Evolutionary conservation across 2,329 filamentous ascomycete genomes (phyloP).

Genomic region (Curvularia eragrostidis): DNA sequence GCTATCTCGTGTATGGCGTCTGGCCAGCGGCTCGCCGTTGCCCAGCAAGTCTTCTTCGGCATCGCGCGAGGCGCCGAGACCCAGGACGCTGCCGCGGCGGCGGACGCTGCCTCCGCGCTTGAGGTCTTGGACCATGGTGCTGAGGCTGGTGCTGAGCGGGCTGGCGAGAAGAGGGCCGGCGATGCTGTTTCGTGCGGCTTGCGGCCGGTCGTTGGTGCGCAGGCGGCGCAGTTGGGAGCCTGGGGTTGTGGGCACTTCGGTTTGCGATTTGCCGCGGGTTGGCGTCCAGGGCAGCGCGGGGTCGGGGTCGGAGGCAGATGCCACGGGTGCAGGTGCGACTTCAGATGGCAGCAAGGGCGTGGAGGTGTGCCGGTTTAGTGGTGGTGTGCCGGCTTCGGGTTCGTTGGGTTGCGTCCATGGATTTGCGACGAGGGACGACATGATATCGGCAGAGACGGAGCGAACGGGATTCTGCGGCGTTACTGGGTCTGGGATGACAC

Average conservation of each 20-base stretch:
- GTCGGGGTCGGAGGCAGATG: slow-evolving; percentile 29
- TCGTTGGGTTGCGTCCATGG: slow-evolving; percentile 35
- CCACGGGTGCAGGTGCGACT: slow-evolving; percentile 24
- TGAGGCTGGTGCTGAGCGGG: slow-evolving; percentile 66
- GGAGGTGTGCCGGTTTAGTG: slow-evolving; percentile 33
- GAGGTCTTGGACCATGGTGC: slow-evolving; percentile 69
- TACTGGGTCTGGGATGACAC: slow-evolving; percentile 26
- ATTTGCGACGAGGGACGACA: slow-evolving; percentile 36
- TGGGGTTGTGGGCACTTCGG: slow-evolving; percentile 28
- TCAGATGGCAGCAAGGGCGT: slow-evolving; percentile 42
- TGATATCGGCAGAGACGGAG: slow-evolving; percentile 19
- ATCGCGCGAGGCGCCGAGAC: slow-evolving; percentile 19
- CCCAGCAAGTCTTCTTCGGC: slow-evolving; percentile 7
- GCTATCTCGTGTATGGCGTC: slow-evolving; percentile 29
- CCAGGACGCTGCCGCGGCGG: slow-evolving; percentile 5
- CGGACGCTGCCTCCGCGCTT: slow-evolving; percentile 59
- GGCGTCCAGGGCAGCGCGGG: slow-evolving; percentile 20
- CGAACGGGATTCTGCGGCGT: slow-evolving; percentile 17
- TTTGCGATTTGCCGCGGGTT: slow-evolving; percentile 19
- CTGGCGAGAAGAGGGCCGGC: slow-evolving; percentile 64
- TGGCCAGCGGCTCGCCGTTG: slow-evolving; percentile 30
- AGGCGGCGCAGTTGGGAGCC: slow-evolving; percentile 35
- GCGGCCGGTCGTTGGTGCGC: slow-evolving; percentile 47
- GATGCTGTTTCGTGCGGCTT: slow-evolving; percentile 54
- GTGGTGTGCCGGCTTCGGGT: slow-evolving; percentile 11